Evolutionary conservation across 768 basidiomycete genomes (phyloP).

Genomic region (Tylopilus plumbeoviolaceoides): DNA sequence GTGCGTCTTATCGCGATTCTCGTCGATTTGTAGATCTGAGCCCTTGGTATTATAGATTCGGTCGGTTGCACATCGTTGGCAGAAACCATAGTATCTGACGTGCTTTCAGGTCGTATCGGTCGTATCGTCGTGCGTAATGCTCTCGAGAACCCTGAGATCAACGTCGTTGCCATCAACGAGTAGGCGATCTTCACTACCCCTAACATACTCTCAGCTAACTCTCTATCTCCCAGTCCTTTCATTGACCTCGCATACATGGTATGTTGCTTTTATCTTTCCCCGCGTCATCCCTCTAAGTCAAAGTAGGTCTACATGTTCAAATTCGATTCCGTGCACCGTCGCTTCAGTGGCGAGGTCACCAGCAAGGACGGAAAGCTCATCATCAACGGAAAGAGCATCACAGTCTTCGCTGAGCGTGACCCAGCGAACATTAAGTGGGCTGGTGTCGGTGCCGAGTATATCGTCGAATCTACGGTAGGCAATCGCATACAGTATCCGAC

Average conservation of each 20-base stretch:
- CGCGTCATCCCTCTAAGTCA: slow-evolving; percentile 1
- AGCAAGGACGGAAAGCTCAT: slow-evolving; percentile 85
- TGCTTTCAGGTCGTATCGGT: slow-evolving; percentile 85
- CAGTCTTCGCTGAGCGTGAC: slow-evolving; percentile 82
- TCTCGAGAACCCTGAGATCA: slow-evolving; percentile 63
- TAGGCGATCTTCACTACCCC: slow-evolving; percentile 36
- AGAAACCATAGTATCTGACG: slow-evolving; percentile 5
- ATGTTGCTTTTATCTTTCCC: slow-evolving; percentile 12
- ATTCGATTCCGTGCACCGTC: slow-evolving; percentile 90
- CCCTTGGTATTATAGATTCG: slow-evolving; percentile 48
- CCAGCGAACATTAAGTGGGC: slow-evolving; percentile 85
- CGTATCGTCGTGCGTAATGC: slow-evolving; percentile 98
- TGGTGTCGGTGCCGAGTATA: slow-evolving; percentile 78
- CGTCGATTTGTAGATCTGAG: slow-evolving; percentile 13
- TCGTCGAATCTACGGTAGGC: slow-evolving; percentile 91
- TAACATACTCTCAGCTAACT: slow-evolving; percentile 4
- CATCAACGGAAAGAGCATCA: slow-evolving; percentile 75
- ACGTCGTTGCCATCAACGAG: slow-evolving; percentile 96
- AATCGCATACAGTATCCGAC: neutral
- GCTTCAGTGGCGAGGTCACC: slow-evolving; percentile 83
- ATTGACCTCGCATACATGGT: slow-evolving; percentile 98
- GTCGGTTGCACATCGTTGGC: slow-evolving; percentile 41
- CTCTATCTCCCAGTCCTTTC: slow-evolving; percentile 67
- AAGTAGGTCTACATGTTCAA: slow-evolving; percentile 96
- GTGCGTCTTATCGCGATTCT: slow-evolving; percentile 41